Evolutionary conservation across 768 basidiomycete species (phyloP), one percentile per base, ranked within the genome.

Genomic region (Suillus luteus): DNA sequence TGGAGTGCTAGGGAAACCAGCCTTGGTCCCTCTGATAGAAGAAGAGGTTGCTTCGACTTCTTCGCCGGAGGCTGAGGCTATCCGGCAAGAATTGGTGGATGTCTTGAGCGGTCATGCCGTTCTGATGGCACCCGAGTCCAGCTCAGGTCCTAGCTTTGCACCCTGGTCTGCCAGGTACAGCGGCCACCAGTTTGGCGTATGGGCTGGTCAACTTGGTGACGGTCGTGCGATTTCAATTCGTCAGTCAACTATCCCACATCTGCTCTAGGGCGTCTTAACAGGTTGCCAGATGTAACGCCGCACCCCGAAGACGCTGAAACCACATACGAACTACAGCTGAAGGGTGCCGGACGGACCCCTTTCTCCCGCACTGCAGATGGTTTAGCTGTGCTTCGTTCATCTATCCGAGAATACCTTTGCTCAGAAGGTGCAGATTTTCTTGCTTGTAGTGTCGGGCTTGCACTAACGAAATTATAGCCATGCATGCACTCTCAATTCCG

Each of bases 191-290:
- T 95, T 95, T 70, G 93, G 94, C 0, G 77, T 72, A 3, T 98
- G 91, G 88, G 96, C 97, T 1, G 95, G 95, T 31, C 97, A 98
- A 72, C 82, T 99, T 5, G 97, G 97, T 14, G 96, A 99, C 70
- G 97, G 97, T 0, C 84, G 97, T 19, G 96, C 97, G 1, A 92
- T 94, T n/a, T 92, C 92, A 10, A 85, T 99, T 59, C 77, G 87
- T 86, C 68, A 66, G 84, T 77, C 55, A 10, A 27, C 55, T 6
- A 58, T 51, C 63, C 31, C 9, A 31, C 64, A 49, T 48, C 12
- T 27, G 17, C 59, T 15, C 43, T n/a, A 40, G 27, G 61, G 49
- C 51, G 35, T 65, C 55, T 72, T 37, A 66, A 60, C 27, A 1
- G 40, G 35, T 15, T 40, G 58, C 14, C 65, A 93, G 92, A 93